Conservation (phyloP, 2,329 filamentous ascomycete species). For the Penicillium polonicum region DNA sequence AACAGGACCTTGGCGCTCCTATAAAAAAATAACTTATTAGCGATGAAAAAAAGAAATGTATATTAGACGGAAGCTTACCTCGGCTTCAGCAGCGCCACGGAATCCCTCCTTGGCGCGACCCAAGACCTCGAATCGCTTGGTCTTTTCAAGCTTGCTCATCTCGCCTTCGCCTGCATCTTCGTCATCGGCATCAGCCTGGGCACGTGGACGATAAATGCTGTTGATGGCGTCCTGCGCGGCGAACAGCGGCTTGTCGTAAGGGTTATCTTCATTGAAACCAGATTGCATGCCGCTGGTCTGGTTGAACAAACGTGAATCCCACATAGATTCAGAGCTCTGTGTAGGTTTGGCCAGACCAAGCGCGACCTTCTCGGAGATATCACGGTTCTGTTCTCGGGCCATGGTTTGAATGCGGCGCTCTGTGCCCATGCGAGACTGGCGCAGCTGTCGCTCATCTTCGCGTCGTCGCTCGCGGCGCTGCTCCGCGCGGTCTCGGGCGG, state of each 20-base stretch:
- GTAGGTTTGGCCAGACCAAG: conserved; percentile 93
- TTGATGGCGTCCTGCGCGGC: conserved; percentile 92
- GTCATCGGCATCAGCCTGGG: conserved; percentile 69
- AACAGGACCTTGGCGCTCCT: conserved; percentile 84
- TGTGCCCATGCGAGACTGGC: conserved; percentile 92
- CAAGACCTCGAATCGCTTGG: conserved; percentile 81
- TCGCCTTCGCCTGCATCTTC: conserved; percentile 77
- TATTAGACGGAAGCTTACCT: conserved; percentile 54
- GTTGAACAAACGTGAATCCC: conserved; percentile 93
- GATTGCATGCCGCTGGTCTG: conserved; percentile 85
- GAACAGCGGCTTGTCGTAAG: conserved; percentile 95
- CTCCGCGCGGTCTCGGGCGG: conserved; percentile 71
- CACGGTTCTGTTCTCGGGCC: conserved; percentile 91
- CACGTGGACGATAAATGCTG: conserved; percentile 84
- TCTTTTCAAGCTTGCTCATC: conserved; percentile 84
- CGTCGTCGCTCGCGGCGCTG: conserved; percentile 73
- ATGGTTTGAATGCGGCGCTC: conserved; percentile 90
- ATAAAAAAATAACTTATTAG: conserved; percentile 5
- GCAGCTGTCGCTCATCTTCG: conserved; percentile 84
- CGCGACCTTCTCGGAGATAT: conserved; percentile 96
- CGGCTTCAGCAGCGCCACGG: conserved; percentile 75
- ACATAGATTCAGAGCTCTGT: conserved; percentile 89
- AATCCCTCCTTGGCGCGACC: conserved; percentile 83
- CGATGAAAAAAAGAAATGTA: not conserved
- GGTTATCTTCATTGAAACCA: conserved; percentile 96